These are phyloP conservation scores for Tylopilus plumbeoviolaceoides DNA, from an alignment of 768 basidiomycete species.

Conservation along the genomic window DNA sequence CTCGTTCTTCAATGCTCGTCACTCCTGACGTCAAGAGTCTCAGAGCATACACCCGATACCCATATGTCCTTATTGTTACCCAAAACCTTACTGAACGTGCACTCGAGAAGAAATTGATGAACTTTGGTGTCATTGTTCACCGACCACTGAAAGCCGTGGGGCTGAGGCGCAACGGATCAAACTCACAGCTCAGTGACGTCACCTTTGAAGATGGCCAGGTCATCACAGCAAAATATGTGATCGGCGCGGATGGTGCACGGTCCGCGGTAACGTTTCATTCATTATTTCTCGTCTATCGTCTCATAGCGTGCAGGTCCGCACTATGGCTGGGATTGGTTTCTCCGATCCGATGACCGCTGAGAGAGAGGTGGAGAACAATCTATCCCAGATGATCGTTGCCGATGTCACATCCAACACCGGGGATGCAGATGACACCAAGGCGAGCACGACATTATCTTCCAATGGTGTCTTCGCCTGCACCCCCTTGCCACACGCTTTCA, in stretches of 20 bases:
- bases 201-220: constrained; percentile 43
- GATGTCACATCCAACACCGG: constrained; percentile 37
- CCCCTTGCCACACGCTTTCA: constrained; percentile 33
- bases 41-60: constrained; percentile 37
- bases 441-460: constrained; percentile 1
- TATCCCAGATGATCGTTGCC: constrained; percentile 42
- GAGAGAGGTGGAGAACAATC: constrained; percentile 21
- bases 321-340: constrained; percentile 36
- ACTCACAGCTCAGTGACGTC: constrained; percentile 31
- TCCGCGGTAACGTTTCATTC: background rate
- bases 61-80: constrained; percentile 26
- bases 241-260: constrained; percentile 45
- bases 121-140: constrained; percentile 22
- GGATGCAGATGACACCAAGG: background rate
- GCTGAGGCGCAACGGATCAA: constrained; percentile 19
- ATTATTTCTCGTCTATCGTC: background rate
- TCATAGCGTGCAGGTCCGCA: constrained; percentile 35
- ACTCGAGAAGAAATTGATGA: constrained; percentile 25
- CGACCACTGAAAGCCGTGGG: constrained; percentile 18
- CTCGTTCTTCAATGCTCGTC: constrained; percentile 12
- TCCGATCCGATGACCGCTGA: constrained; percentile 23
- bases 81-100: constrained; percentile 6
- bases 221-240: constrained; percentile 22
- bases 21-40: constrained; percentile 30
- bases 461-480: constrained; percentile 34